These are phyloP conservation scores for Lentinus tigrinus DNA, from an alignment of 768 basidiomycete genomes.

Conservation along the genomic window DNA sequence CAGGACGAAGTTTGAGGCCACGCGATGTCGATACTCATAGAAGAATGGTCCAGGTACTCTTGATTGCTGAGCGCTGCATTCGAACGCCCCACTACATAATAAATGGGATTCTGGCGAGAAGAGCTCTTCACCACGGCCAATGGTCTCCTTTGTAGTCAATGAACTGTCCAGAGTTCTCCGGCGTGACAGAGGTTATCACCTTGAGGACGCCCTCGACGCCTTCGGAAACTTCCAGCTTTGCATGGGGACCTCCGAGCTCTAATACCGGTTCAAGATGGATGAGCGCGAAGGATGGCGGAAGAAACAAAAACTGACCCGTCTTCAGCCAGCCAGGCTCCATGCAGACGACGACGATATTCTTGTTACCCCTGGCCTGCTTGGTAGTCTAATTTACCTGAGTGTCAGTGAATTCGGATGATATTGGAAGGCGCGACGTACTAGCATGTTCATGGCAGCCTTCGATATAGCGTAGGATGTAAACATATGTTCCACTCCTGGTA, in stretches of 20 bases:
- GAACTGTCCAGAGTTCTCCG: constrained; percentile 31
- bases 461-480: constrained; percentile 33
- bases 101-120: too few species aligned
- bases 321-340: constrained; percentile 40
- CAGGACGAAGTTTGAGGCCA: too few species aligned
- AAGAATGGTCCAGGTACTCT: too few species aligned
- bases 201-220: constrained; percentile 30
- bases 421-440: constrained; percentile 24
- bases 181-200: constrained; percentile 23
- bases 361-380: constrained; percentile 34
- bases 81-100: too few species aligned
- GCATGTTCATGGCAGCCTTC: constrained; percentile 39
- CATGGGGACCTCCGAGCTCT: constrained; percentile 35
- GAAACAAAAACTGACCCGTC: constrained; percentile 27
- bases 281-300: neutral
- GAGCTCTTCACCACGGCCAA: constrained; percentile 33
- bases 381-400: constrained; percentile 25
- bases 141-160: constrained; percentile 28
- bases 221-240: constrained; percentile 28
- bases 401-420: neutral
- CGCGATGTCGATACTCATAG: too few species aligned
- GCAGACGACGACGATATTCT: constrained; percentile 32
- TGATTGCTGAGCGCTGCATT: too few species aligned
- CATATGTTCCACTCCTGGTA: constrained; percentile 11
- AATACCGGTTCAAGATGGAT: neutral